A percentile compares a stretch with the other conserved stretches of the same genome.
These are phyloP conservation scores for Vanrija sp. DNA, from an alignment of 1,284 basidiomycete species.

Conservation along the genomic window DNA sequence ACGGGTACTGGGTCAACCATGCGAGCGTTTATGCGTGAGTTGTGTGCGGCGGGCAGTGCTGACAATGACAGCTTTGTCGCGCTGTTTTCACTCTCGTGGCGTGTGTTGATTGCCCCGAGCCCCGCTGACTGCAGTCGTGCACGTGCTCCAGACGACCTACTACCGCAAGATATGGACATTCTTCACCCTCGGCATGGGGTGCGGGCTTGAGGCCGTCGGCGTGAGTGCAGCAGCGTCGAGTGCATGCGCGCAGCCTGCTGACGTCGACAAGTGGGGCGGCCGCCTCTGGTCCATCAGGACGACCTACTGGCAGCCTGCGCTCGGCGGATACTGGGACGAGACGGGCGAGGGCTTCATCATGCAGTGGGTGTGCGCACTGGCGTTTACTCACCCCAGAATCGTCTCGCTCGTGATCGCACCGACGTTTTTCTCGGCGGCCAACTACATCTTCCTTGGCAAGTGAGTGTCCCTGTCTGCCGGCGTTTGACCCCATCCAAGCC, in stretches of 20 bases:
- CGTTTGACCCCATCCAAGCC: constrained; percentile 8
- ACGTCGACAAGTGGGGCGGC: constrained; percentile 21
- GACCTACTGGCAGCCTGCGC: constrained; percentile 14
- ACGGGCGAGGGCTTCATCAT: constrained; percentile 21
- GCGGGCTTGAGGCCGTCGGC: neutral
- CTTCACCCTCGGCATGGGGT: constrained; percentile 27
- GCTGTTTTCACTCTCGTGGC: neutral
- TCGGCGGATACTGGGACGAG: constrained; percentile 18
- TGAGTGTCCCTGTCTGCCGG: constrained; percentile 15
- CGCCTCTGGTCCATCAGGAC: constrained; percentile 15
- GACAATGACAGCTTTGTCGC: neutral
- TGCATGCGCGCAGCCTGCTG: neutral
- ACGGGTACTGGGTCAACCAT: constrained; percentile 20
- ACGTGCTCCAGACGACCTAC: constrained; percentile 25
- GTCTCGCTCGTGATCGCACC: constrained; percentile 32
- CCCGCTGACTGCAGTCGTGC: constrained; percentile 14
- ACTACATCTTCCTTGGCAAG: constrained; percentile 37
- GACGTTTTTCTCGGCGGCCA: constrained; percentile 37
- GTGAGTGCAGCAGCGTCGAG: neutral
- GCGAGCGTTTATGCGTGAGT: constrained; percentile 16
- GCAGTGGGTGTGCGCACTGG: constrained; percentile 17
- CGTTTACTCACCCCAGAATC: constrained; percentile 10
- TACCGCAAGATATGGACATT: constrained; percentile 33
- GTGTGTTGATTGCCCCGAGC: neutral
- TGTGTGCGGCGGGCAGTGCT: neutral